These are phyloP conservation scores for Neodidymelliopsis sp. DNA, from an alignment of 2,329 filamentous ascomycete genomes.

Conservation along the genomic window DNA sequence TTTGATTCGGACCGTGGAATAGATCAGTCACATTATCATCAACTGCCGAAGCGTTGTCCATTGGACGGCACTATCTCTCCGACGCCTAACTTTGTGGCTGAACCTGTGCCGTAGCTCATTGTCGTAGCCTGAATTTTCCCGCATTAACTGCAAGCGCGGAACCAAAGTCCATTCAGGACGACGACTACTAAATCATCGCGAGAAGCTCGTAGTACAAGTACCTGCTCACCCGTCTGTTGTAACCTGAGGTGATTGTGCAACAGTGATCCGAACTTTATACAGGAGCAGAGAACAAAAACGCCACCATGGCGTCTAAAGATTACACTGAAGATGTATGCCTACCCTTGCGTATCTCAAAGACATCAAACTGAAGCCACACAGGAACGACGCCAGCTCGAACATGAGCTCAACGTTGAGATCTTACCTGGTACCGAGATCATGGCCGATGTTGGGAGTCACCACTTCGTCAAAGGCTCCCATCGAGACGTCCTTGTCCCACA, in stretches of 20 bases:
- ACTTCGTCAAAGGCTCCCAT: constrained; percentile 65
- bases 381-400: constrained; percentile 57
- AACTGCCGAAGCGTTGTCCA: background rate
- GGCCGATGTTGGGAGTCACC: constrained; percentile 67
- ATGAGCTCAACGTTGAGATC: constrained; percentile 62
- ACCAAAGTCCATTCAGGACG: background rate
- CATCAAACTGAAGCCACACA: constrained; percentile 23
- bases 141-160: constrained; percentile 3
- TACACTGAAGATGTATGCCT: constrained; percentile 10
- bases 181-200: background rate
- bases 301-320: constrained; percentile 14
- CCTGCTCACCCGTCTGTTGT: background rate
- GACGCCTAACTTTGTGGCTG: constrained; percentile 3
- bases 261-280: background rate
- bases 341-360: background rate
- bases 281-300: background rate
- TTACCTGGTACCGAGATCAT: constrained; percentile 67
- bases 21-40: background rate
- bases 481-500: constrained; percentile 62
- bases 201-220: constrained; percentile 4
- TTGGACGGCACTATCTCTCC: constrained; percentile 6
- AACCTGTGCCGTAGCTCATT: constrained; percentile 4
- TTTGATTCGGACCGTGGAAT: background rate
- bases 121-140: background rate
- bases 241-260: background rate